Conservation (phyloP, 495 filamentous ascomycete species). For the Neurospora sp. region DNA sequence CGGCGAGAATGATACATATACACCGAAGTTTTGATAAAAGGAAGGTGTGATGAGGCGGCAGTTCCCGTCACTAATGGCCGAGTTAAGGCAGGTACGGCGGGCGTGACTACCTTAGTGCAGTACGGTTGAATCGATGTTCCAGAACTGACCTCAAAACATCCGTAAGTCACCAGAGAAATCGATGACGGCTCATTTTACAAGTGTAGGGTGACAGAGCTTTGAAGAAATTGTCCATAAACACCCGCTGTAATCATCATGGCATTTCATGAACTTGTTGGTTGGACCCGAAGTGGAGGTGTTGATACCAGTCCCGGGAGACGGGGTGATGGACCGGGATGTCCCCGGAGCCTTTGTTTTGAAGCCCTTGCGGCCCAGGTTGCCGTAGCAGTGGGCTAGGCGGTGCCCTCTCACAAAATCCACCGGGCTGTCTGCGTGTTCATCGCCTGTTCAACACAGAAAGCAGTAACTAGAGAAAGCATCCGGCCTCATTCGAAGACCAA, state of each 20-base stretch:
- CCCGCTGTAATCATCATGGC: not conserved
- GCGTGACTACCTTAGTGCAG: not conserved
- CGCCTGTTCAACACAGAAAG: not conserved
- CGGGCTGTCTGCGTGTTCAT: not conserved
- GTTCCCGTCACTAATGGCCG: not conserved
- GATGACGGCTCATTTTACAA: not conserved
- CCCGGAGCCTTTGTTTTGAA: not conserved
- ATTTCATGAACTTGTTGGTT: not conserved
- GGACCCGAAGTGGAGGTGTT: not conserved
- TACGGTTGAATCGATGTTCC: not conserved
- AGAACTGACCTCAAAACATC: not conserved
- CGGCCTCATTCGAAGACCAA: not conserved
- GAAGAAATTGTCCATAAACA: not conserved
- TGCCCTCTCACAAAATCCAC: not conserved
- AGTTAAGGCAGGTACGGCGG: not conserved
- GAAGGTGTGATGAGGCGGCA: not conserved
- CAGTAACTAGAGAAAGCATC: not conserved
- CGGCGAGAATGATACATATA: not conserved
- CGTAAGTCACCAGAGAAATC: not conserved
- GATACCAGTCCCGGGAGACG: not conserved
- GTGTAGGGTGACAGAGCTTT: not conserved
- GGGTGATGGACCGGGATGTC: not conserved
- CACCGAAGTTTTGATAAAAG: not conserved
- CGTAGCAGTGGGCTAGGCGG: not conserved
- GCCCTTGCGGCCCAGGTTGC: not conserved